Percentiles rank a stretch among this genome's conserved stretches.
Evolutionary conservation across 305 asterid species (phyloP).

Genomic region (Solanum hybrid): DNA sequence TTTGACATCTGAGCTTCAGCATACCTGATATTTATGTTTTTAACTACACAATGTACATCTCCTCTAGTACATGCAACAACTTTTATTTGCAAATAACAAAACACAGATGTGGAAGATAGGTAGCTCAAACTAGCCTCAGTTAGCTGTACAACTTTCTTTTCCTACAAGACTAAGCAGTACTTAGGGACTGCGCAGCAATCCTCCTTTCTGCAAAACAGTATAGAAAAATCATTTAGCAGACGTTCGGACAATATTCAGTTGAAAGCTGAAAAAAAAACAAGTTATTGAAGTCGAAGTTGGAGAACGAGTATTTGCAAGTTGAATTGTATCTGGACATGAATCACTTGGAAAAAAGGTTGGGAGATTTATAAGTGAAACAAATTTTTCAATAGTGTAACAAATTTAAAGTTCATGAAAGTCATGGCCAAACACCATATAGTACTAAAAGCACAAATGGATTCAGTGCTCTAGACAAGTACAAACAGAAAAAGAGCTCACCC

Average conservation of each 20-base stretch:
- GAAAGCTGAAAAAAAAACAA: not conserved
- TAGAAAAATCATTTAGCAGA: not conserved
- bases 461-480: not conserved
- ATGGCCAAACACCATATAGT: not conserved
- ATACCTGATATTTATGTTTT: conserved; percentile 1
- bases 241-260: not conserved
- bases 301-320: not conserved
- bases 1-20: conserved; percentile 10
- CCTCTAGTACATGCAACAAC: conserved; percentile 14
- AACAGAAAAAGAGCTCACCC: conserved; percentile 12
- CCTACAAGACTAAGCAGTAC: conserved; percentile 10
- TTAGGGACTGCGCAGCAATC: conserved; percentile 15
- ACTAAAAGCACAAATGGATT: not conserved
- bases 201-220: conserved; percentile 14
- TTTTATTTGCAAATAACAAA: conserved; percentile 8
- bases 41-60: conserved; percentile 14
- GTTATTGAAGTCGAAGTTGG: not conserved
- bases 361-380: not conserved
- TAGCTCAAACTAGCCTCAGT: conserved; percentile 21
- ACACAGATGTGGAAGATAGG: conserved; percentile 9
- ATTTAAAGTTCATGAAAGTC: no score
- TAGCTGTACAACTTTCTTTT: conserved; percentile 18
- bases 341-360: not conserved
- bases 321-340: not conserved
- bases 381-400: not conserved